phyloP scores from a whole-genome alignment of 2,329 filamentous ascomycete genomes.

The Xylaria sp. region DNA sequence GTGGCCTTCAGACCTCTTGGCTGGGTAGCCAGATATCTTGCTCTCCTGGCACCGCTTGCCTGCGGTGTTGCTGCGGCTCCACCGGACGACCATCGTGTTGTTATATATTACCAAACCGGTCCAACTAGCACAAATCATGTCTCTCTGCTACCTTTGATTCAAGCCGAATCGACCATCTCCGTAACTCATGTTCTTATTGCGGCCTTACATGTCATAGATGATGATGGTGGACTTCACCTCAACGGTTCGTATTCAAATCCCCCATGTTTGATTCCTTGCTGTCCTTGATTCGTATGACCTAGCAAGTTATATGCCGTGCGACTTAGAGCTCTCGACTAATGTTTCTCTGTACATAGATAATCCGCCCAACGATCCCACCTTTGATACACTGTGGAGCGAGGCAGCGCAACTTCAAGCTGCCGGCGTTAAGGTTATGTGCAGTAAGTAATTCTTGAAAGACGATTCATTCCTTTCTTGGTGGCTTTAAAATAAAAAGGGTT shows the following conservation, averaged over 20 bases:
- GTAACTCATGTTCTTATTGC: constrained; percentile 86
- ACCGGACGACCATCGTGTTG: constrained; percentile 54
- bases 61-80: constrained; percentile 36
- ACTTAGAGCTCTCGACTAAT: not conserved
- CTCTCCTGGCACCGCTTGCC: constrained; percentile 41
- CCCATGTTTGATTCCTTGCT: not conserved
- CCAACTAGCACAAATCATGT: constrained; percentile 58
- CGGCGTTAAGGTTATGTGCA: constrained; percentile 83
- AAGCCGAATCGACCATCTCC: constrained; percentile 57
- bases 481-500: not conserved
- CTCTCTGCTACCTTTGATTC: constrained; percentile 63
- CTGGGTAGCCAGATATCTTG: constrained; percentile 38
- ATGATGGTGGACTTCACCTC: constrained; percentile 73
- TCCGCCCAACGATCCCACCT: constrained; percentile 72
- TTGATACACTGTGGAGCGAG: constrained; percentile 81
- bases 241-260: constrained; percentile 64
- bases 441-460: not conserved
- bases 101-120: constrained; percentile 57
- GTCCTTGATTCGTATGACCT: not conserved
- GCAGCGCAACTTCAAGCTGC: constrained; percentile 74
- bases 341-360: constrained; percentile 59
- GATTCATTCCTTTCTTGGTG: not conserved
- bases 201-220: constrained; percentile 82
- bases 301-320: not conserved
- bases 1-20: constrained; percentile 36